A percentile compares a stretch with the other conserved stretches of the same genome.
phyloP scores from a whole-genome alignment of 75 land plant species.

The Pinus albicaulis region DNA sequence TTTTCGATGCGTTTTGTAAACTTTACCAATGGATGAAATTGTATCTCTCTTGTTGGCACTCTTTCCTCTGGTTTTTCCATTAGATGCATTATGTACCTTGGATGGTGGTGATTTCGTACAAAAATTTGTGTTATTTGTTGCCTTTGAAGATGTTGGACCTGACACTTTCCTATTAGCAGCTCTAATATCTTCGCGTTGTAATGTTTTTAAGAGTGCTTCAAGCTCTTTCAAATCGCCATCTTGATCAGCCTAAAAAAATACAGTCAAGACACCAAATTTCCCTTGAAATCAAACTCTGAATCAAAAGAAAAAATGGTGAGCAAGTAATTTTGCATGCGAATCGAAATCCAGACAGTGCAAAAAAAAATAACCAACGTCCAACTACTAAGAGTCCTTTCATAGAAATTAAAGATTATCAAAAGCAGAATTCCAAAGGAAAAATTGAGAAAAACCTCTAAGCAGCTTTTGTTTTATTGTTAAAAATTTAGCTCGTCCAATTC shows the following conservation, averaged over 20 bases:
- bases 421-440: too few species aligned
- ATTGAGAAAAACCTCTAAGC: slow-evolving; percentile 39
- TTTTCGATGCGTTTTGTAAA: neutral
- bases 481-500: slow-evolving; percentile 10
- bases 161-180: neutral
- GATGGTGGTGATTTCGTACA: neutral
- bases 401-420: too few species aligned
- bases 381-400: too few species aligned
- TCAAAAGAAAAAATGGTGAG: too few species aligned
- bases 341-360: too few species aligned
- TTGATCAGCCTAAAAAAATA: too few species aligned
- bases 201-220: slow-evolving; percentile 10
- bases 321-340: too few species aligned
- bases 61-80: neutral
- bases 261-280: too few species aligned
- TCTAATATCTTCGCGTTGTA: slow-evolving; percentile 20
- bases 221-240: slow-evolving; percentile 34
- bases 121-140: neutral
- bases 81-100: neutral
- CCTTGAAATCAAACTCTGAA: too few species aligned
- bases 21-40: neutral
- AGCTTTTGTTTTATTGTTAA: slow-evolving; percentile 26
- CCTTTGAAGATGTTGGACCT: neutral
- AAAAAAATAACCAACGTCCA: too few species aligned
- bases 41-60: neutral